Conservation (phyloP, 495 filamentous ascomycete genomes). For the Xylaria grammica region DNA sequence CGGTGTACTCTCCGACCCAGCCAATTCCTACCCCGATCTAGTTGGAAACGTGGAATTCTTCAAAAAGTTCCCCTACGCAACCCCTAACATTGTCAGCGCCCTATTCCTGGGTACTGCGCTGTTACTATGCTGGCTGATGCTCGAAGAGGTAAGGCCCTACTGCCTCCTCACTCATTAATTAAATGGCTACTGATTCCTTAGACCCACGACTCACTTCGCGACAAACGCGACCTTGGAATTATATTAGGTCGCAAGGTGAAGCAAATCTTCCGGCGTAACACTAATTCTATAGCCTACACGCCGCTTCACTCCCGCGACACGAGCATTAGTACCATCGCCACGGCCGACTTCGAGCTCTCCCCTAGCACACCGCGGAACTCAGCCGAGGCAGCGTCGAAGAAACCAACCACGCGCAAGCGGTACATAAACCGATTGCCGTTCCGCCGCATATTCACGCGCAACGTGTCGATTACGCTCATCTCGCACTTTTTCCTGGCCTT, state of each 20-base stretch:
- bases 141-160: constrained; percentile 67
- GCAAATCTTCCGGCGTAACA: constrained; percentile 26
- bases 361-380: constrained; percentile 31
- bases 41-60: constrained; percentile 76
- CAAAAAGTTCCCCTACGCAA: constrained; percentile 70
- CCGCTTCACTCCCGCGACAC: constrained; percentile 29
- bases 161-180: background rate
- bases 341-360: constrained; percentile 35
- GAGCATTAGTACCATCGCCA: constrained; percentile 28
- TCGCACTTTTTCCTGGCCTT: constrained; percentile 74
- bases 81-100: constrained; percentile 77
- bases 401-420: constrained; percentile 25
- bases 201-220: constrained; percentile 57
- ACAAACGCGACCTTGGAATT: constrained; percentile 56
- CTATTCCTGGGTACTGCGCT: constrained; percentile 64
- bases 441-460: constrained; percentile 77
- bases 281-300: constrained; percentile 29
- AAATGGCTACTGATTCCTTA: constrained; percentile 35
- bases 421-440: constrained; percentile 64
- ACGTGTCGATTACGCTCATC: constrained; percentile 68
- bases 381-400: constrained; percentile 13
- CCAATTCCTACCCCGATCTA: constrained; percentile 66
- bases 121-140: constrained; percentile 61
- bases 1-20: constrained; percentile 76
- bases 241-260: constrained; percentile 39